A percentile compares a stretch with the other conserved stretches of the same genome.
These are phyloP conservation scores for Ceratorhiza oryzae-sativae DNA, from an alignment of 1,284 basidiomycete species.

Conservation along the genomic window DNA sequence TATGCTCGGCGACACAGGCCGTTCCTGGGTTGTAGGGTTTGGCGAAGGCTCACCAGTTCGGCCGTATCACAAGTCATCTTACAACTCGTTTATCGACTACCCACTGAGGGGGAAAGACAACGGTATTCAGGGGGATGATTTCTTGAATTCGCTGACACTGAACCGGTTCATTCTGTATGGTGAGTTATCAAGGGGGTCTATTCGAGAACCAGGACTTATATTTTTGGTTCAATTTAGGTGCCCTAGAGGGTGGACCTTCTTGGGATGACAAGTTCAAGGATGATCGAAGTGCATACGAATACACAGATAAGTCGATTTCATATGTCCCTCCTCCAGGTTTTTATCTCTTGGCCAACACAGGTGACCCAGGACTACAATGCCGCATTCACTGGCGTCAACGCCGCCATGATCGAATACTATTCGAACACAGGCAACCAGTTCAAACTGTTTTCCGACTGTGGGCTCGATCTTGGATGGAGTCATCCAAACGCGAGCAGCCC, in stretches of 20 bases:
- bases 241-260: constrained; percentile 41
- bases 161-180: constrained; percentile 42
- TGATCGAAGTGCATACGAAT: constrained; percentile 40
- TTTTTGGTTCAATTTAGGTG: constrained; percentile 16
- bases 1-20: constrained; percentile 40
- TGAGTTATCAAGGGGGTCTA: neutral
- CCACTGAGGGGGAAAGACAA: constrained; percentile 40
- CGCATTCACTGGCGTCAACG: constrained; percentile 43
- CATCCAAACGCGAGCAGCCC: constrained; percentile 40
- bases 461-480: constrained; percentile 42
- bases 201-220: neutral
- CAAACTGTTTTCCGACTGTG: constrained; percentile 42
- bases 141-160: constrained; percentile 41
- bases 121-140: constrained; percentile 39
- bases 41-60: constrained; percentile 40
- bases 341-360: constrained; percentile 37
- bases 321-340: neutral
- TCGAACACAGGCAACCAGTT: constrained; percentile 27
- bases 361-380: constrained; percentile 43
- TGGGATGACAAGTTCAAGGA: constrained; percentile 42
- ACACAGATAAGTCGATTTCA: constrained; percentile 39
- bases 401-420: constrained; percentile 40
- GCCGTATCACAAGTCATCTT: constrained; percentile 42
- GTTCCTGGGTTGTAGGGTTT: constrained; percentile 43
- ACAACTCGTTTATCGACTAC: constrained; percentile 43